These are phyloP conservation scores for Gleditsia sinensis DNA, from an alignment of 306 rosid species.

Conservation along the genomic window DNA sequence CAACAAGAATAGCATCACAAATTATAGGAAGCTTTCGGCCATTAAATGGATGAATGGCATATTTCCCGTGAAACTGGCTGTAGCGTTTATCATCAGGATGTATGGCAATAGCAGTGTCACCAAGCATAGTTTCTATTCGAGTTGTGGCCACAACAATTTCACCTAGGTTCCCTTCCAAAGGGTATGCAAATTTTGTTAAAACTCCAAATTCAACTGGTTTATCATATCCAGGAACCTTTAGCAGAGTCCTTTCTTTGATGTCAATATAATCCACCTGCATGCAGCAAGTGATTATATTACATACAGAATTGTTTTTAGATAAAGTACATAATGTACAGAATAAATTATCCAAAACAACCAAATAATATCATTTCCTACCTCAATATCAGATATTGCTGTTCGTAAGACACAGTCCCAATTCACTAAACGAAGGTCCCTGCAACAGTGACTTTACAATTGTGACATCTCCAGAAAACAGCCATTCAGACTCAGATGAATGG, in stretches of 20 bases:
- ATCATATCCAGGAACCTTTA: conserved; percentile 83
- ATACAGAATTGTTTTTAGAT: not conserved
- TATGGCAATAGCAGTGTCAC: conserved; percentile 92
- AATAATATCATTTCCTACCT: conserved; percentile 52
- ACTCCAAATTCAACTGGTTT: conserved; percentile 86
- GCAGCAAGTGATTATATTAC: conserved; percentile 27
- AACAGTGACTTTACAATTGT: conserved; percentile 20
- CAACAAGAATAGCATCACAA: conserved; percentile 89
- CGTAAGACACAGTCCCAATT: conserved; percentile 94
- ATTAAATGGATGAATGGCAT: conserved; percentile 86
- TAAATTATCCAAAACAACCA: conserved; percentile 7
- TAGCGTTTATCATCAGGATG: conserved; percentile 82
- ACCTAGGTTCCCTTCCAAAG: conserved; percentile 77
- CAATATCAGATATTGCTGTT: conserved; percentile 95
- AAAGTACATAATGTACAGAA: conserved; percentile 22
- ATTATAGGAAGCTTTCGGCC: conserved; percentile 80
- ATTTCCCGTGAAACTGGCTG: conserved; percentile 78
- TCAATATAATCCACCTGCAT: conserved; percentile 89
- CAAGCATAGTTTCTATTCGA: conserved; percentile 96
- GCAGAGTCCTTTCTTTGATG: conserved; percentile 69
- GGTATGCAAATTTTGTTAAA: conserved; percentile 84
- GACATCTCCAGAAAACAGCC: not conserved
- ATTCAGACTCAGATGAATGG: not conserved
- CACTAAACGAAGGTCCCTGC: conserved; percentile 87
- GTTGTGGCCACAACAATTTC: conserved; percentile 96